Conservation (phyloP, 495 filamentous ascomycete genomes). For the Talaromyces wortmannii region DNA sequence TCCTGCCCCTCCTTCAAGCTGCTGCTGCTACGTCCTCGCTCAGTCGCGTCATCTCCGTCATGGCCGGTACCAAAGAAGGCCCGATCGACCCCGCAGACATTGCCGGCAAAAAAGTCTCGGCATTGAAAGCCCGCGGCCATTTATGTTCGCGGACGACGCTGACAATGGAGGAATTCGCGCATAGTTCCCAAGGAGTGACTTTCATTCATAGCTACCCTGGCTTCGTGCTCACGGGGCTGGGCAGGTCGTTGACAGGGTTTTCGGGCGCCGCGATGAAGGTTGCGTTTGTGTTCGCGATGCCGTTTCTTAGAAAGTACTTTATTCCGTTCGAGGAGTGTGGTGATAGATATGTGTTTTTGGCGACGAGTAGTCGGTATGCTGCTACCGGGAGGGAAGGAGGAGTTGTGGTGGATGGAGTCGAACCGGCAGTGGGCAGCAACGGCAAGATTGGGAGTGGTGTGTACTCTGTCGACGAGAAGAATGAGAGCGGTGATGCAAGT, state of each 20-base stretch:
- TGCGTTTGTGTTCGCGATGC: neutral
- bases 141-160: slow-evolving; percentile 19
- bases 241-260: neutral
- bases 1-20: slow-evolving; percentile 25
- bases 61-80: slow-evolving; percentile 43
- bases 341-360: slow-evolving; percentile 13
- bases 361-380: slow-evolving; percentile 6
- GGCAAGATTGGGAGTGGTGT: slow-evolving; percentile 42
- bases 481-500: slow-evolving; percentile 18
- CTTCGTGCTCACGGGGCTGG: slow-evolving; percentile 21
- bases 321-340: slow-evolving; percentile 10
- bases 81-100: slow-evolving; percentile 39
- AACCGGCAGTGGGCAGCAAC: slow-evolving; percentile 21
- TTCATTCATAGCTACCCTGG: slow-evolving; percentile 35
- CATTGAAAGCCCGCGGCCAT: slow-evolving; percentile 19
- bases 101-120: slow-evolving; percentile 15
- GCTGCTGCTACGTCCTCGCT: slow-evolving; percentile 6
- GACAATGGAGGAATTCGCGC: slow-evolving; percentile 23
- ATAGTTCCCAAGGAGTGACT: slow-evolving; percentile 14
- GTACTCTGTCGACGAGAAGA: slow-evolving; percentile 39
- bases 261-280: slow-evolving; percentile 3
- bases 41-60: slow-evolving; percentile 47
- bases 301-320: neutral
- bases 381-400: slow-evolving; percentile 3
- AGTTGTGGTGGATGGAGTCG: slow-evolving; percentile 14